Conservation (phyloP, 768 basidiomycete species). For the Boletus insuetus region DNA sequence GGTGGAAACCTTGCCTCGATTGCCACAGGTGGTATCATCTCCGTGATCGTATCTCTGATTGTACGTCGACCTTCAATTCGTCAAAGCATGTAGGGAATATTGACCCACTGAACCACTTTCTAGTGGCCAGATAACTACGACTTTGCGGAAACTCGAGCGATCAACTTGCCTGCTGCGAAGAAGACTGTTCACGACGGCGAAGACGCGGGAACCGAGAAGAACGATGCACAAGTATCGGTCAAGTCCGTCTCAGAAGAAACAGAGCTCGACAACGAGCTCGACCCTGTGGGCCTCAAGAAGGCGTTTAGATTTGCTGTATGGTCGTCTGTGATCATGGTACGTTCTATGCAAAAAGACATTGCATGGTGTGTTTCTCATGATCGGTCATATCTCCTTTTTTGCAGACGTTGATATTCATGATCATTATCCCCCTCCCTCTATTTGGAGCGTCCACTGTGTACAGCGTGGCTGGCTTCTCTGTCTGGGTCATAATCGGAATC, state of each 20-base stretch:
- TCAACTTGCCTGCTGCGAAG: constrained; percentile 48
- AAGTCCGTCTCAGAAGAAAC: constrained; percentile 36
- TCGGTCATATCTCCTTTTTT: not conserved
- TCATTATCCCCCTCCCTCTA: constrained; percentile 80
- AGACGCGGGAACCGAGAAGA: constrained; percentile 39
- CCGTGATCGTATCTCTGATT: constrained; percentile 60
- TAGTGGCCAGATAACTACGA: constrained; percentile 83
- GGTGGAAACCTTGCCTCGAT: constrained; percentile 89
- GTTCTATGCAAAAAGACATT: constrained; percentile 15
- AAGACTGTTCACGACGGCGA: constrained; percentile 17
- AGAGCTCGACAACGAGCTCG: constrained; percentile 55
- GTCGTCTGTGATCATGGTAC: constrained; percentile 65
- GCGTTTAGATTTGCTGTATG: constrained; percentile 82
- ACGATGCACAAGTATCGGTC: constrained; percentile 27
- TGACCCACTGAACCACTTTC: not conserved
- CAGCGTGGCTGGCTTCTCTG: constrained; percentile 58
- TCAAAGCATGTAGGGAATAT: not conserved
- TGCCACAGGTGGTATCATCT: constrained; percentile 74
- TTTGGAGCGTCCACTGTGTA: constrained; percentile 82
- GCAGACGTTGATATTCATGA: constrained; percentile 60
- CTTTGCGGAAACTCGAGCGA: constrained; percentile 74
- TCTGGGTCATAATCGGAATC: constrained; percentile 81
- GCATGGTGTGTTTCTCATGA: not conserved
- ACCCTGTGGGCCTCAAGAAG: constrained; percentile 60
- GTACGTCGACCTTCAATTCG: constrained; percentile 36